Conservation (phyloP, 768 basidiomycete genomes). For the Lactarius quietus region DNA sequence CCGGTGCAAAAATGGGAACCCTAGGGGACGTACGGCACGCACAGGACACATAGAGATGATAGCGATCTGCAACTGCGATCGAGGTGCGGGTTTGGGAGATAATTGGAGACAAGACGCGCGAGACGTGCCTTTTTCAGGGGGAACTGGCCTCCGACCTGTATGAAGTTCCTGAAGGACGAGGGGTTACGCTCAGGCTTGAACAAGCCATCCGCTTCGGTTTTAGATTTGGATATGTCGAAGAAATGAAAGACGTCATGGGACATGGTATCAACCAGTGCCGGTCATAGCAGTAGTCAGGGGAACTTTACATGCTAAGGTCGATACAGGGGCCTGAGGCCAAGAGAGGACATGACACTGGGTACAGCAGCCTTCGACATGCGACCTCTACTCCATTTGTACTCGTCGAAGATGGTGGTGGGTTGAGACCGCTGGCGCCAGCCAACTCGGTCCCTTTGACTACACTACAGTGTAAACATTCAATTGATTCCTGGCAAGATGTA, state of each 20-base stretch:
- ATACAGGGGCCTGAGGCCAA: not conserved
- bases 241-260: constrained; percentile 35
- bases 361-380: too few relatives aligned
- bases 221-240: constrained; percentile 54
- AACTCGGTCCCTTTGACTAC: too few relatives aligned
- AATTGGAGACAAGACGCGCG: constrained; percentile 38
- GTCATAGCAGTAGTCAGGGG: not conserved
- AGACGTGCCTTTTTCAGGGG: constrained; percentile 75
- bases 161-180: constrained; percentile 51
- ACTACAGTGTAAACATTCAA: too few relatives aligned
- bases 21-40: constrained; percentile 65
- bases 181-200: constrained; percentile 59
- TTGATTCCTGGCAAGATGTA: too few relatives aligned
- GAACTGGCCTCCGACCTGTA: constrained; percentile 57
- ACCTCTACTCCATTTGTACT: too few relatives aligned
- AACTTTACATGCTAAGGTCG: not conserved
- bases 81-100: not conserved
- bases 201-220: constrained; percentile 55
- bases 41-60: constrained; percentile 86
- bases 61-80: constrained; percentile 56
- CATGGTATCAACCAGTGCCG: not conserved
- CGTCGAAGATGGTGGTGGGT: not conserved
- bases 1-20: not conserved
- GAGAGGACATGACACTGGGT: not conserved
- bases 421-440: too few relatives aligned